Evolutionary conservation across 306 rosid genomes (phyloP).

Genomic region (Calophaca sinica): DNA sequence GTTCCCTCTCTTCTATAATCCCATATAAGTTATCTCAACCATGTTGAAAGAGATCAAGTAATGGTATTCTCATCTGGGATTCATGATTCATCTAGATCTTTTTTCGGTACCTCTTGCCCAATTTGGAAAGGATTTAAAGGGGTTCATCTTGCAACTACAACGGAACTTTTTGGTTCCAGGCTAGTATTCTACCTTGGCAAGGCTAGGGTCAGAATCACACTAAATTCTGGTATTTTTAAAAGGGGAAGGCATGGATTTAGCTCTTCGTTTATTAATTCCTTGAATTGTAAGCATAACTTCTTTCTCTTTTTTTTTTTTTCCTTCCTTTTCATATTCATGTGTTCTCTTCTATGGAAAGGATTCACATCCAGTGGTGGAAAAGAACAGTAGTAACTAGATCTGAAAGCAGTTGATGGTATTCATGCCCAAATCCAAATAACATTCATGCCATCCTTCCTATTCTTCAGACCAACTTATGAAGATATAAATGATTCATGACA

Average conservation of each 20-base stretch:
- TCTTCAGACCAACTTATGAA: conserved; percentile 13
- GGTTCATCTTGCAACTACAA: conserved; percentile 10
- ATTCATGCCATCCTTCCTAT: not conserved
- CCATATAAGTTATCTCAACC: not conserved
- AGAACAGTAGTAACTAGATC: not conserved
- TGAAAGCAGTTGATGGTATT: not conserved
- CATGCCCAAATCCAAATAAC: not conserved
- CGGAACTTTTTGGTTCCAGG: not conserved
- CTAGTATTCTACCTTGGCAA: not conserved
- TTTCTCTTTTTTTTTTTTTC: not conserved
- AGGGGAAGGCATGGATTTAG: too few relatives aligned
- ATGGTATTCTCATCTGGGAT: conserved; percentile 3
- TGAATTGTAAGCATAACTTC: not conserved
- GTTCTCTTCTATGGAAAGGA: too few relatives aligned
- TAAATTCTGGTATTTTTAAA: too few relatives aligned
- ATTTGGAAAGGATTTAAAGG: conserved; percentile 11
- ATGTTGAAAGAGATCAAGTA: conserved; percentile 11
- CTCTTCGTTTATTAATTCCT: too few relatives aligned
- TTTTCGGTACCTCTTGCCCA: not conserved
- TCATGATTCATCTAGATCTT: conserved; percentile 12
- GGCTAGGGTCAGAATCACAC: not conserved
- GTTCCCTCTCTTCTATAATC: not conserved
- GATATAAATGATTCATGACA: conserved; percentile 14
- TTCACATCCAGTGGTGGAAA: not conserved
- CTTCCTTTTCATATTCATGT: not conserved